Base-by-base conservation (phyloP, 108 stramenopile genomes). In the Pseudonitzschia pungens region DNA sequence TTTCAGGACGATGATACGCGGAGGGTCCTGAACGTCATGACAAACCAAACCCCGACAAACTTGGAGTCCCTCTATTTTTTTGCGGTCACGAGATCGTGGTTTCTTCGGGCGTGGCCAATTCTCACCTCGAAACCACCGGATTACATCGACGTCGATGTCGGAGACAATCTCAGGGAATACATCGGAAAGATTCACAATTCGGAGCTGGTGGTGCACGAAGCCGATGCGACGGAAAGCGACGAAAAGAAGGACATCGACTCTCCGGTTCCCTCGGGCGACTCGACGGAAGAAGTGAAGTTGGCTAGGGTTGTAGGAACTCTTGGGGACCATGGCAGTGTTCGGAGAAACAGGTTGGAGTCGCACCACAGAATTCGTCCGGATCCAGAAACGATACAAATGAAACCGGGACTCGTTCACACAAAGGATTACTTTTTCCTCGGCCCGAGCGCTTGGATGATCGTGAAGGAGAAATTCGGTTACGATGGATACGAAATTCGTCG, bases 381-480 rank as follows among this genome's bases (percentile, higher is more conserved):
- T 33, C 48, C 24, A 20, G 26, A 55, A 55, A 21, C 54, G 22
- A 2, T 26, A 15, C 16, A 62, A 44, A 73, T 86, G 70, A 69
- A 69, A 40, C 55, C 20, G 16, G 77, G 72, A 15, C 44, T 80
- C n/a, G 24, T 67, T 5, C 77, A 80, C 51, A 72, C 57, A 42
- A 64, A 48, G 50, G 81, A 87, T 62, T 87, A 74, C 48, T 77
- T 73, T 52, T 78, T 83, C 57, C 28, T 87, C 9, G 86, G 86
- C 44, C 66, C 76, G 7, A 70, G 66, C 65, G 78, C 77, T 7
- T 87, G 86, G 86, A 63, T 71, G 55, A 63, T 87, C 15, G 45
- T 82, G 21, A 76, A 76, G 57, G 66, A 75, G 44, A 81, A 87
- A 43, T 87, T 87, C 76, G 77, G 65, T 4, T 78, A 56, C 58